These are phyloP conservation scores for Saksenaea oblongispora DNA, from an alignment of 371 early-diverging fungal genomes.

Conservation along the genomic window DNA sequence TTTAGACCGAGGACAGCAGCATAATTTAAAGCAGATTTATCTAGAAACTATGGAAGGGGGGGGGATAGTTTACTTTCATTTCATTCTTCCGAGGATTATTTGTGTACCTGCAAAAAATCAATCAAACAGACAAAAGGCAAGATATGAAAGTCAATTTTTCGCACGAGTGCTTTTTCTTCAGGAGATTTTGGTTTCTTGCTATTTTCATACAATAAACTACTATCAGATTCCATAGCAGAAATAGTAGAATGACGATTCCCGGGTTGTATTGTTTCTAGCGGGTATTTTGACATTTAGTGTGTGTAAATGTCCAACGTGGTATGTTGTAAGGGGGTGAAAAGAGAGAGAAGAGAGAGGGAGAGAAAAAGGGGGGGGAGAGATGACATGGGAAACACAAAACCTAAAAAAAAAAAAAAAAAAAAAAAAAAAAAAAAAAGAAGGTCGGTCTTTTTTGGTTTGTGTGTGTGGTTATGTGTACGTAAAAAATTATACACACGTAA, in stretches of 20 bases:
- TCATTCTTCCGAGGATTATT: too few species aligned
- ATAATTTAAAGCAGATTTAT: conserved; percentile 33
- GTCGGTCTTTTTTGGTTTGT: neutral
- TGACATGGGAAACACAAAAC: too few species aligned
- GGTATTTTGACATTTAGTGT: neutral
- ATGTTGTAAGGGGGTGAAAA: neutral
- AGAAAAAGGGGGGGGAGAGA: neutral
- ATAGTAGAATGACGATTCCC: neutral
- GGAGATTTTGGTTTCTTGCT: conserved; percentile 8
- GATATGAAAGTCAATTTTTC: conserved; percentile 15
- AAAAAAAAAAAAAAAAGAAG: neutral
- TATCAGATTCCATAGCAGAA: neutral
- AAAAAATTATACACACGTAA: neutral
- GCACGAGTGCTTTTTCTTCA: conserved; percentile 13
- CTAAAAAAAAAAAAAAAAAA: neutral
- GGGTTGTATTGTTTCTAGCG: neutral
- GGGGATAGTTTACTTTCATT: neutral
- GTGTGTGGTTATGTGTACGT: neutral
- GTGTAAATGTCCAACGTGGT: neutral
- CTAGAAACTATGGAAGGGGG: conserved; percentile 25
- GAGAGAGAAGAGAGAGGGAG: neutral
- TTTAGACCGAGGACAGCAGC: conserved; percentile 27
- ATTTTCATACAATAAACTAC: neutral
- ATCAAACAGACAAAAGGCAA: conserved; percentile 18
- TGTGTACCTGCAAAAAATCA: conserved; percentile 22